Conservation (phyloP, 2,329 filamentous ascomycete genomes). For the Penicillium janthinellum region DNA sequence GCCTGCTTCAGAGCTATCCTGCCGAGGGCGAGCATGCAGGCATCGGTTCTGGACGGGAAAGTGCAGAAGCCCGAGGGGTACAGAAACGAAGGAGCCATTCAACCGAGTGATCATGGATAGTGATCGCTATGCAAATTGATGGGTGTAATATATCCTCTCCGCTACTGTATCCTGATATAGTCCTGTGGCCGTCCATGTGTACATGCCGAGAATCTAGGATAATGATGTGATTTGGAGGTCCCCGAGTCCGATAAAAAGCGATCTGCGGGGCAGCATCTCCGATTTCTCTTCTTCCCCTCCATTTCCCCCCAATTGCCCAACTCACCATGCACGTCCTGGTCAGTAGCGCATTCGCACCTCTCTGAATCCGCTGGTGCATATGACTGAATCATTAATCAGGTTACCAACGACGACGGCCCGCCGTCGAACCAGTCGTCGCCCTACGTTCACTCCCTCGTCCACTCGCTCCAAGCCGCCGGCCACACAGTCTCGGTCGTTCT, state of each 20-base stretch:
- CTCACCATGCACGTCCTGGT: constrained; percentile 55
- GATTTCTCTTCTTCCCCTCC: constrained; percentile 23
- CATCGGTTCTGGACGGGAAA: constrained; percentile 56
- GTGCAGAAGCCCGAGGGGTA: constrained; percentile 30
- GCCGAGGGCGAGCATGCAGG: constrained; percentile 48
- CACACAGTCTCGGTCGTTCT: constrained; percentile 91
- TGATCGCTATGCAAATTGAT: background rate
- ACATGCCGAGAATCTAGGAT: constrained; percentile 9
- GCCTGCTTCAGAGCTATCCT: constrained; percentile 22
- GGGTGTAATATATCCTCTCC: constrained; percentile 7
- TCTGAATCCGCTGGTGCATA: background rate
- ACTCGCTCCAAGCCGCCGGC: constrained; percentile 70
- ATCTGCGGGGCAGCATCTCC: constrained; percentile 23
- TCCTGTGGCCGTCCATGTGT: constrained; percentile 2
- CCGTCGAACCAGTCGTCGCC: constrained; percentile 77
- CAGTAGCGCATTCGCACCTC: constrained; percentile 25
- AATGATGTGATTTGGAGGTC: constrained; percentile 1
- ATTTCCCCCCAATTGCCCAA: constrained; percentile 14
- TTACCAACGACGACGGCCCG: constrained; percentile 75
- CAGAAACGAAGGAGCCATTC: constrained; percentile 38
- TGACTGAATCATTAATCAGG: constrained; percentile 32
- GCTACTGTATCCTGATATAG: background rate
- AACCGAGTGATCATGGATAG: constrained; percentile 17
- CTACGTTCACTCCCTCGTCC: constrained; percentile 74
- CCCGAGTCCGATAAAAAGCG: constrained; percentile 26